Conservation (phyloP, 2,329 filamentous ascomycete genomes). For the Chrysosporium keratinophilum region DNA sequence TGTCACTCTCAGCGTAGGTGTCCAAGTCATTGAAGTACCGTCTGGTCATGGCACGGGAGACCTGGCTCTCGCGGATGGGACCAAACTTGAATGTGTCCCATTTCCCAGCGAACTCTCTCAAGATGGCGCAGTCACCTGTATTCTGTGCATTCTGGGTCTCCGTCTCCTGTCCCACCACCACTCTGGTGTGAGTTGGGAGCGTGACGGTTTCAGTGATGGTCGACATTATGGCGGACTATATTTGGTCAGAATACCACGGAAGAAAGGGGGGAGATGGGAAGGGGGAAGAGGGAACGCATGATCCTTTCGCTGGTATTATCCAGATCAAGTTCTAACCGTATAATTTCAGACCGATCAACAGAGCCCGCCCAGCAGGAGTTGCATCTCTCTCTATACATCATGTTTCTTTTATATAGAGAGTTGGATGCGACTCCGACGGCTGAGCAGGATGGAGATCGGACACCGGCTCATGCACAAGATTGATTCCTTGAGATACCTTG, state of each 20-base stretch:
- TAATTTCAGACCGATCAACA: conserved; percentile 51
- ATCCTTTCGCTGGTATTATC: conserved; percentile 99
- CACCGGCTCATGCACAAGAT: conserved; percentile 55
- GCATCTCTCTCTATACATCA: conserved; percentile 11
- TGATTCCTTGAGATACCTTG: conserved; percentile 41
- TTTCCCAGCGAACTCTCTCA: conserved; percentile 59
- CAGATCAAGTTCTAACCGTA: conserved; percentile 95
- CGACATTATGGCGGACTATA: conserved; percentile 52
- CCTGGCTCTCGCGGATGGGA: conserved; percentile 82
- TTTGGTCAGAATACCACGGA: conserved; percentile 25
- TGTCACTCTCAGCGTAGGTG: conserved; percentile 80
- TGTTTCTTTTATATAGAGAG: neutral
- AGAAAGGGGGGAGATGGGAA: conserved; percentile 23
- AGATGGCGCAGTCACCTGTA: conserved; percentile 42
- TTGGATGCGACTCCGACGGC: neutral
- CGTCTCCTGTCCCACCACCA: conserved; percentile 37
- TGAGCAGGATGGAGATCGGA: conserved; percentile 36
- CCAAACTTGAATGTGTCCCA: conserved; percentile 77
- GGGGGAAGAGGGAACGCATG: conserved; percentile 59
- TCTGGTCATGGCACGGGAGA: conserved; percentile 84
- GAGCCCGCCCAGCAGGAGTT: conserved; percentile 9
- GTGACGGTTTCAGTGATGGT: conserved; percentile 44
- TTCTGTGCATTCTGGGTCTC: conserved; percentile 13
- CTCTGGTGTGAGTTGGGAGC: conserved; percentile 33
- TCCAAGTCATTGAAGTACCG: conserved; percentile 89